Percentiles rank a stretch among this genome's conserved stretches.
Evolutionary conservation across 805 yeast species (phyloP).

Genomic region (Zygosaccharomyces gambellarensis): DNA sequence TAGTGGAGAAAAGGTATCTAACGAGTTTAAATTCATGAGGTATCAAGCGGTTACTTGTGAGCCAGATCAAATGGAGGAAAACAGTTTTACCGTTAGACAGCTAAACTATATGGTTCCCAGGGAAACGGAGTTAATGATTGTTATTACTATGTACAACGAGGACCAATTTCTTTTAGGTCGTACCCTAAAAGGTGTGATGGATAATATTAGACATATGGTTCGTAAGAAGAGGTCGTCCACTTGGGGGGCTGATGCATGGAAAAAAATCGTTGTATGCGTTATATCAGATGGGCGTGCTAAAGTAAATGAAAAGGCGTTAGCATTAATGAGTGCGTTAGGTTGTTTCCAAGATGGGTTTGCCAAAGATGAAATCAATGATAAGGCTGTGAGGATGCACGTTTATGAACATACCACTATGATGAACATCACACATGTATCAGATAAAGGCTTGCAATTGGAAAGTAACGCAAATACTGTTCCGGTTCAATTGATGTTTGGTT

Average conservation of each 20-base stretch:
- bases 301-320: constrained; percentile 71
- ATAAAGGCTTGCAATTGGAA: constrained; percentile 56
- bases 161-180: constrained; percentile 75
- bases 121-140: constrained; percentile 78
- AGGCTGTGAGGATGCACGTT: constrained; percentile 76
- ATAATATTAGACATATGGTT: constrained; percentile 71
- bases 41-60: constrained; percentile 94
- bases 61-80: constrained; percentile 60
- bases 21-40: constrained; percentile 78
- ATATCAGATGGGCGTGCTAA: constrained; percentile 91
- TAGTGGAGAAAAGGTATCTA: constrained; percentile 39
- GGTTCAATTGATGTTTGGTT: constrained; percentile 80
- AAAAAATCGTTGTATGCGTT: constrained; percentile 81
- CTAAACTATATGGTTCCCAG: constrained; percentile 72
- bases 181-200: constrained; percentile 86
- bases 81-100: constrained; percentile 78
- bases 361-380: constrained; percentile 79
- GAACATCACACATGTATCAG: constrained; percentile 65
- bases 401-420: constrained; percentile 93
- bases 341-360: constrained; percentile 95
- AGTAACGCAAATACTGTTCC: constrained; percentile 57
- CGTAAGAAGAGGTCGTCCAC: constrained; percentile 59
- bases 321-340: constrained; percentile 80
- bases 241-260: constrained; percentile 98
- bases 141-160: constrained; percentile 87